Evolutionary conservation across 768 basidiomycete species (phyloP), one percentile per base, ranked within the genome.

Genomic region (Mycena galopus): DNA sequence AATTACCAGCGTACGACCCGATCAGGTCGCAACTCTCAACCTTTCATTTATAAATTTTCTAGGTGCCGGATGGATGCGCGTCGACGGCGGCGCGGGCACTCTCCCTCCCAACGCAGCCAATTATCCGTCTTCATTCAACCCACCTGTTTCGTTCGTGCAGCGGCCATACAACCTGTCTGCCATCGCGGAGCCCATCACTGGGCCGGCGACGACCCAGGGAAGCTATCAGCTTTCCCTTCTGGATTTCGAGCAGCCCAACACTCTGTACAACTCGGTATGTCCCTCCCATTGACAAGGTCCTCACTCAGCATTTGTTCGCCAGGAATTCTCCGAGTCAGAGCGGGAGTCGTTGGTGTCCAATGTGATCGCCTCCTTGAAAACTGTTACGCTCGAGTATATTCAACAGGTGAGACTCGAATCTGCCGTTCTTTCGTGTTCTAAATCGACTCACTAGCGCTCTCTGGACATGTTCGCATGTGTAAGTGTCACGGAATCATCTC

Each of bases 391-490:
- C 29, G n/a, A 39, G 5, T 10, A 50, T 2, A 53, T 75, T 42
- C 30, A 75, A 39, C 74, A 75, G 73, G 73, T 71, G 27, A 32
- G 73, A 16, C 44, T 47, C 25, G 14, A 37, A 19, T 29, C 0
- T 30, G 4, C 39, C 44, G 4, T 21, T 32, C 21, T 29, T 51
- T 39, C 6, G 39, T 27, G 5, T 35, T 44, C 37, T 61, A 5
- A 50, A 21, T 37, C 10, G 16, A 4, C 25, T 29, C 25, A 27
- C 17, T 50, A 74, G 74, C 74, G 74, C 27, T 75, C 74, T 4
- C 16, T 75, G 57, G 59, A 75, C 35, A 75, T 75, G 74, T 75
- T 75, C 30, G 71, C 71, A n/a, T 75, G 74, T 35, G 74, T 74
- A 32, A 60, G 64, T 58, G 2, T 30, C 21, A 11, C 8, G 35